phyloP scores from a whole-genome alignment of 2,329 filamentous ascomycete genomes.

The Parafenestella ontariensis region DNA sequence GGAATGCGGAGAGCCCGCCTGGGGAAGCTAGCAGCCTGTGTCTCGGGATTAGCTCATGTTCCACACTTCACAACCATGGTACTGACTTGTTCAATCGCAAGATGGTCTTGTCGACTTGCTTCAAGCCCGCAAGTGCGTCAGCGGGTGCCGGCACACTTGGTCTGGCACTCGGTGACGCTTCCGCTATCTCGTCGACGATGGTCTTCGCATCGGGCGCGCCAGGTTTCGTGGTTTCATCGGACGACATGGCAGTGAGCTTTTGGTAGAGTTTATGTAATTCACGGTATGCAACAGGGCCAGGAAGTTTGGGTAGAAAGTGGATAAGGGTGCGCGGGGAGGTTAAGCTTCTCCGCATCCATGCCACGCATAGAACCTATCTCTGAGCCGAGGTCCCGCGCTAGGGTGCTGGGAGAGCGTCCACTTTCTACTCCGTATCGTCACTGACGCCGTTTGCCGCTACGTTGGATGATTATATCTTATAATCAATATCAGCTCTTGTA shows the following conservation, averaged over 20 bases:
- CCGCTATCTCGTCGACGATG: slow-evolving; percentile 31
- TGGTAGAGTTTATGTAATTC: slow-evolving; percentile 5
- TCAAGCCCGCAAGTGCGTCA: slow-evolving; percentile 38
- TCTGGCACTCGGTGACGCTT: slow-evolving; percentile 21
- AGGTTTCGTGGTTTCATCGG: slow-evolving; percentile 46
- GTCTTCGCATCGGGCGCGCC: slow-evolving; percentile 45
- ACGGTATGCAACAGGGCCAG: slow-evolving; percentile 11
- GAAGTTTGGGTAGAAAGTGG: slow-evolving; percentile 22
- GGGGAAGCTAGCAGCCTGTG: slow-evolving; percentile 53
- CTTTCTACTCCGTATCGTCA: neutral
- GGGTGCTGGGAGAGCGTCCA: neutral
- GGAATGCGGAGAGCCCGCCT: slow-evolving; percentile 54
- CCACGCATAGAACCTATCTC: neutral
- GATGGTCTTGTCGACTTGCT: slow-evolving; percentile 48
- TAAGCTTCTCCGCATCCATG: slow-evolving; percentile 22
- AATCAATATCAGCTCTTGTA: too few relatives aligned
- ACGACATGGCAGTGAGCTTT: slow-evolving; percentile 36
- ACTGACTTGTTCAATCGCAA: slow-evolving; percentile 55
- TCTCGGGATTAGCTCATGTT: slow-evolving; percentile 4
- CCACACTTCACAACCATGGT: neutral
- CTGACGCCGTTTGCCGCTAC: too few relatives aligned
- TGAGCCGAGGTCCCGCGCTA: slow-evolving; percentile 26
- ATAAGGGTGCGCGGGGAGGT: slow-evolving; percentile 13
- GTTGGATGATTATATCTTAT: too few relatives aligned
- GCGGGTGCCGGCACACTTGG: slow-evolving; percentile 17